Base-by-base conservation (phyloP, 805 yeast species). In the Hanseniaspora clermontiae region DNA sequence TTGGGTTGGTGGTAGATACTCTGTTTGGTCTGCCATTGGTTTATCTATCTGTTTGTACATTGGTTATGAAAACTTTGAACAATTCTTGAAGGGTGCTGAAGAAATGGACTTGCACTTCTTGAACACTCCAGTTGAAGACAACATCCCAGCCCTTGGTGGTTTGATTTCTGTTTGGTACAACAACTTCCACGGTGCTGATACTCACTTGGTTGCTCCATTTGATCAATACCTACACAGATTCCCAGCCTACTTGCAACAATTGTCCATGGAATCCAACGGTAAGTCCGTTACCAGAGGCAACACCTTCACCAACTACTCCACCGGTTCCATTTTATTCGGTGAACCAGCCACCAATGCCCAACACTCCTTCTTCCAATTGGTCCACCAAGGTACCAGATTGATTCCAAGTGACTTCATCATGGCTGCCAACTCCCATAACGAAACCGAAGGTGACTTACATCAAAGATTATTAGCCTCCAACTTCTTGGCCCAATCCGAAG, bases 1-100 rank as follows among this genome's bases (percentile, higher is more conserved):
- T 75, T 93, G 98, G 98, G 99, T 93, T 62, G 99, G 99, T 68
- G 99, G 99, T 70, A 85, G 99, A 74, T 93, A 93, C 83, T 93
- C 98, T n/a, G 98, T 93, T 60, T 93, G 99, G 99, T 87, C 96
- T 45, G 95, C 98, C 61, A 93, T 93, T 71, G 99, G 99, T 60
- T 81, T 93, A 65, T 87, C 96, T 32, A 91, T 93, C 61, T 95
- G 95, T 65, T 74, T 93, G 64, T 93, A 85, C 81, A 84, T 93
- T 70, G 99, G 99, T 62, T 93, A 70, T 72, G 97, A 93, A 61
- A 87, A 89, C 80, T 93, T 93, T 67, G 91, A 87, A 61, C 79
- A 79, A 59, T 88, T 93, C 80, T 78, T 93, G 67, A 86, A 84
- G 73, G 99, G 99, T 76, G 98, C 96, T 61, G 96, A 93, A 77